These are phyloP conservation scores for Pseudopithomyces maydicus DNA, from an alignment of 2,329 filamentous ascomycete genomes.

Conservation along the genomic window DNA sequence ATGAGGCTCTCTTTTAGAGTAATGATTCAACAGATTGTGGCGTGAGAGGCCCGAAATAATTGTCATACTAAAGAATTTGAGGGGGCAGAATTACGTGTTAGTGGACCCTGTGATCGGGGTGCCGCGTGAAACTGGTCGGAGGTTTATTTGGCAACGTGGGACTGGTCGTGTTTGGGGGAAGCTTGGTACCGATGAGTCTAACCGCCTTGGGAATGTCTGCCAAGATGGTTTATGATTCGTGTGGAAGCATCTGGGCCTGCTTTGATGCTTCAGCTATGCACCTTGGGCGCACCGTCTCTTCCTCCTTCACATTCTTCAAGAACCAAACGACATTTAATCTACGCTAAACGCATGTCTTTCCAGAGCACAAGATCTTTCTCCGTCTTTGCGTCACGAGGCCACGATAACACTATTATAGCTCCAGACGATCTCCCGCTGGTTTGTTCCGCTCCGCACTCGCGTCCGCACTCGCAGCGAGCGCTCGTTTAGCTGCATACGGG, in stretches of 20 bases:
- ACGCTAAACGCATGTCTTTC: background rate
- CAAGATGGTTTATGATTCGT: slow-evolving; percentile 13
- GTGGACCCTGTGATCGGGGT: background rate
- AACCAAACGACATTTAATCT: background rate
- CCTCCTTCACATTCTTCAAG: background rate
- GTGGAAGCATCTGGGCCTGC: background rate
- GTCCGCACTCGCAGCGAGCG: slow-evolving; percentile 14
- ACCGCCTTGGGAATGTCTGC: slow-evolving; percentile 8
- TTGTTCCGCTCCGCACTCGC: slow-evolving; percentile 15
- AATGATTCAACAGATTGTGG: background rate
- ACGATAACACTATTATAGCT: background rate
- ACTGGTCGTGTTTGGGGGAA: slow-evolving; percentile 5
- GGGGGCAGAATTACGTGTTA: background rate
- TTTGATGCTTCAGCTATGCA: background rate
- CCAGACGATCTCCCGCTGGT: background rate
- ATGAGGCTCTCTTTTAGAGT: too few relatives aligned
- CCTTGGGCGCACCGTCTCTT: background rate
- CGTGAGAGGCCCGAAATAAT: background rate
- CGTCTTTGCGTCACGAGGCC: too few relatives aligned
- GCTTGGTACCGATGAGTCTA: background rate
- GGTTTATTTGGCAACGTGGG: background rate
- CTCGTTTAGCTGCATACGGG: slow-evolving; percentile 15
- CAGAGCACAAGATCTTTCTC: too few relatives aligned
- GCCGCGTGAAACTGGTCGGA: background rate
- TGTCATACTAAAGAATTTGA: background rate